phyloP scores from a whole-genome alignment of 192 early-diverging fungal genomes.

The Chytriomyces sp. region DNA sequence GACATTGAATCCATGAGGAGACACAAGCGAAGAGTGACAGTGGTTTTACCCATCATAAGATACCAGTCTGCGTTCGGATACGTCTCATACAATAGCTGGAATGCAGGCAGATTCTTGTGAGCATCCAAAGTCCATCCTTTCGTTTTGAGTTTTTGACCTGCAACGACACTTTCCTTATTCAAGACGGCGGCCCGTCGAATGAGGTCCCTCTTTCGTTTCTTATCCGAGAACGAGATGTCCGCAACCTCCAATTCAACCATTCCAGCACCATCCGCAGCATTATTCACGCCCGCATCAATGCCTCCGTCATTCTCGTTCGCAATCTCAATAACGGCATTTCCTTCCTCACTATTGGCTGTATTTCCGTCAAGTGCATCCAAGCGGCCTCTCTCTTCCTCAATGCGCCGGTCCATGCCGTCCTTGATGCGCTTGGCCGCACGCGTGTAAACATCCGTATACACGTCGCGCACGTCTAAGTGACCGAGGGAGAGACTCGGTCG shows the following conservation, averaged over 20 bases:
- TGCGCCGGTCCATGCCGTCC: too few species aligned
- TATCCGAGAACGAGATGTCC: too few species aligned
- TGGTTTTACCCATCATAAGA: slow-evolving; percentile 52
- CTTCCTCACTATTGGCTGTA: too few species aligned
- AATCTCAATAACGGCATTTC: too few species aligned
- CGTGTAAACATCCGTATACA: slow-evolving; percentile 43
- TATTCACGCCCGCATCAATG: neutral
- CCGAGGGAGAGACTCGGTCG: slow-evolving; percentile 42
- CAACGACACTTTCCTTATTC: slow-evolving; percentile 2
- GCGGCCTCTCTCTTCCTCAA: too few species aligned
- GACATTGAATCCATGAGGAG: too few species aligned
- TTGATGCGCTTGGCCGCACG: too few species aligned
- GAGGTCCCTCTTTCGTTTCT: too few species aligned
- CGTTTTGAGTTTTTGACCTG: slow-evolving; percentile 12
- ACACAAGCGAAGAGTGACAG: too few species aligned
- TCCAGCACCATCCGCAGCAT: neutral
- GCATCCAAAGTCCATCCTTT: slow-evolving; percentile 41
- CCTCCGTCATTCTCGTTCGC: too few species aligned
- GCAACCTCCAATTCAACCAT: neutral
- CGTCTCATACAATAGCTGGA: slow-evolving; percentile 17
- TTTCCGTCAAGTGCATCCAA: too few species aligned
- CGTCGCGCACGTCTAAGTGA: slow-evolving; percentile 46
- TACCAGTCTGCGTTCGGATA: slow-evolving; percentile 49
- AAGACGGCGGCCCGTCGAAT: too few species aligned
- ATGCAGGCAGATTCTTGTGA: slow-evolving; percentile 49